Evolutionary conservation across 345 rosid species (phyloP).

Genomic region (Physaria fendleri): DNA sequence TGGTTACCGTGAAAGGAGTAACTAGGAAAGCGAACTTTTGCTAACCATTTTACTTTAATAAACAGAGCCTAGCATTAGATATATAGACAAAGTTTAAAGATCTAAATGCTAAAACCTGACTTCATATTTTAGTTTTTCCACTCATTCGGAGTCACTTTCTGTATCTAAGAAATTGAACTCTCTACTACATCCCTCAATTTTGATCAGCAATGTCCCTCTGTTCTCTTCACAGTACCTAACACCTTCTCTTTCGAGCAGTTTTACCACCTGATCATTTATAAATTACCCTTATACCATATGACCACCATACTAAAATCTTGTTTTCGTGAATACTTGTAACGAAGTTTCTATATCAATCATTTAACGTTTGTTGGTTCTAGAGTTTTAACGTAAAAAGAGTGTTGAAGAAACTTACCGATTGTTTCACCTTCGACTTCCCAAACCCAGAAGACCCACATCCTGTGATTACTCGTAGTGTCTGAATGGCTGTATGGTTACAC

Average conservation of each 20-base stretch:
- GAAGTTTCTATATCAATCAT: background rate
- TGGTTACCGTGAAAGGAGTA: background rate
- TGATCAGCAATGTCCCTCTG: constrained; percentile 62
- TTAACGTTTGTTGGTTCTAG: background rate
- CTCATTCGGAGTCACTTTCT: constrained; percentile 51
- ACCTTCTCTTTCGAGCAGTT: constrained; percentile 58
- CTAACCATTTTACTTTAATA: constrained; percentile 1
- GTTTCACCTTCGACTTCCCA: constrained; percentile 85
- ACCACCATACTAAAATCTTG: background rate
- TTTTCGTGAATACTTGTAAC: background rate
- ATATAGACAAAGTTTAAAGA: background rate
- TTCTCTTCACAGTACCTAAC: constrained; percentile 70
- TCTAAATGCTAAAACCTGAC: constrained; percentile 16
- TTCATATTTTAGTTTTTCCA: background rate
- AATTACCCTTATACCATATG: background rate
- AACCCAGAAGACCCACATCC: constrained; percentile 81
- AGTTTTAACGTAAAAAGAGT: background rate
- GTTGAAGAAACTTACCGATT: constrained; percentile 48
- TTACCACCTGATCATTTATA: constrained; percentile 45
- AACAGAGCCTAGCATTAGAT: constrained; percentile 6
- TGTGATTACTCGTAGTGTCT: constrained; percentile 80
- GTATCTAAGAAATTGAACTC: constrained; percentile 67
- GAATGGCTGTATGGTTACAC: constrained; percentile 50
- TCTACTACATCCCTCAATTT: constrained; percentile 45
- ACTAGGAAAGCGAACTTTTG: background rate